A percentile compares a stretch with the other conserved stretches of the same genome.
These are phyloP conservation scores for Pseudogymnoascus sp. DNA, from an alignment of 2,329 filamentous ascomycete species.

Conservation along the genomic window DNA sequence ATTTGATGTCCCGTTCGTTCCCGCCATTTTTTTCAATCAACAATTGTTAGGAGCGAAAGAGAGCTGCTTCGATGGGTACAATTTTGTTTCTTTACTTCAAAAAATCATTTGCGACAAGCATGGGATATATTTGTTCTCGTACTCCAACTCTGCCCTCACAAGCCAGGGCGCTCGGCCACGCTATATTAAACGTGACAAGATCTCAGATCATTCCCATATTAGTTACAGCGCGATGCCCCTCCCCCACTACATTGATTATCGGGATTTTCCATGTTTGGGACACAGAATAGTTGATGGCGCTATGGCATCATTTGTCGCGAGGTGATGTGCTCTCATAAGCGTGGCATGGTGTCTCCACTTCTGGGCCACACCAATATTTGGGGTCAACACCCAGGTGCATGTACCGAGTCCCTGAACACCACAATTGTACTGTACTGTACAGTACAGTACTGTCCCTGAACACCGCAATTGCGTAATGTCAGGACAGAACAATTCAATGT, in stretches of 20 bases:
- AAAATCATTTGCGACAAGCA: background rate
- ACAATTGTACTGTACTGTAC: background rate
- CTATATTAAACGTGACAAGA: background rate
- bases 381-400: background rate
- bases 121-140: background rate
- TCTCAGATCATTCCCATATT: background rate
- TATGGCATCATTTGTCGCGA: conserved; percentile 7
- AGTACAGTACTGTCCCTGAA: background rate
- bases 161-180: background rate
- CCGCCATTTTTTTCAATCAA: background rate
- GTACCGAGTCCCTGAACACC: background rate
- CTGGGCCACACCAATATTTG: background rate
- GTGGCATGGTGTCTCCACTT: background rate
- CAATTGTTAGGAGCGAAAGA: background rate
- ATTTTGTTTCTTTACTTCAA: background rate
- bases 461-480: background rate
- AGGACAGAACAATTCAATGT: background rate
- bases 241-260: background rate
- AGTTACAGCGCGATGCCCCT: background rate
- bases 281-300: background rate
- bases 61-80: background rate
- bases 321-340: conserved; percentile 3
- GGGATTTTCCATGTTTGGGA: background rate
- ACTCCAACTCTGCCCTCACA: background rate
- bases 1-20: background rate